Evolutionary conservation across 2,329 filamentous ascomycete species (phyloP).

Genomic region (Lasiodiplodia hormozganensis): DNA sequence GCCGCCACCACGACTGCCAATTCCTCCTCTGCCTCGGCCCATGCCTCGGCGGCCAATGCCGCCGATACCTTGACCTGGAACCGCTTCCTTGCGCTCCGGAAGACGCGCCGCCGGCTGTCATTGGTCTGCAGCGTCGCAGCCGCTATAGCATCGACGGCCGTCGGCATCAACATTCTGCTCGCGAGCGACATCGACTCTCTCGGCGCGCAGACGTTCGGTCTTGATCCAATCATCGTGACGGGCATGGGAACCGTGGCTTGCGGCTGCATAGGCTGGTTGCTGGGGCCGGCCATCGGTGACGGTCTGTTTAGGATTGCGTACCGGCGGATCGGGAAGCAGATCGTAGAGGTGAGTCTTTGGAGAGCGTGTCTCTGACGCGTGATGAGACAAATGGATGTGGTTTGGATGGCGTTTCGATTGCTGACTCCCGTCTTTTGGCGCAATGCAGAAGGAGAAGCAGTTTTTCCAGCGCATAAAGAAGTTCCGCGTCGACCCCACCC

Average conservation of each 20-base stretch:
- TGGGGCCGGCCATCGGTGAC: constrained; percentile 26
- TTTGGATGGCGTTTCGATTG: background rate
- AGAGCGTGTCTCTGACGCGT: background rate
- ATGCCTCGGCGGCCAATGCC: background rate
- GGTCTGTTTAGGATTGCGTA: constrained; percentile 79
- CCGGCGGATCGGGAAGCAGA: constrained; percentile 72
- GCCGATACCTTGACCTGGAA: constrained; percentile 70
- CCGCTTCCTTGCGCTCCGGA: constrained; percentile 88
- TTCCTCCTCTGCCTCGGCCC: background rate
- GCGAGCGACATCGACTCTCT: constrained; percentile 73
- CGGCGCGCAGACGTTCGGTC: constrained; percentile 72
- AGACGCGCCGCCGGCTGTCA: constrained; percentile 83
- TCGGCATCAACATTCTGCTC: constrained; percentile 71
- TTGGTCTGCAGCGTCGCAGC: constrained; percentile 76
- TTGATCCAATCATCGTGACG: constrained; percentile 87
- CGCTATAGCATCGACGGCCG: constrained; percentile 67
- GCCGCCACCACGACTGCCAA: constrained; percentile 5
- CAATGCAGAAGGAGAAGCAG: constrained; percentile 80
- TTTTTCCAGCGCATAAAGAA: constrained; percentile 93
- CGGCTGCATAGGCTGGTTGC: constrained; percentile 28
- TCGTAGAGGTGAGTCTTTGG: constrained; percentile 66
- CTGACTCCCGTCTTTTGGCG: background rate
- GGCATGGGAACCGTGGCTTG: constrained; percentile 80
- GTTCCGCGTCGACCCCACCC: constrained; percentile 88
- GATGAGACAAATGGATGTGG: background rate